Evolutionary conservation across 768 basidiomycete species (phyloP).

Genomic region (Suillus occidentalis): DNA sequence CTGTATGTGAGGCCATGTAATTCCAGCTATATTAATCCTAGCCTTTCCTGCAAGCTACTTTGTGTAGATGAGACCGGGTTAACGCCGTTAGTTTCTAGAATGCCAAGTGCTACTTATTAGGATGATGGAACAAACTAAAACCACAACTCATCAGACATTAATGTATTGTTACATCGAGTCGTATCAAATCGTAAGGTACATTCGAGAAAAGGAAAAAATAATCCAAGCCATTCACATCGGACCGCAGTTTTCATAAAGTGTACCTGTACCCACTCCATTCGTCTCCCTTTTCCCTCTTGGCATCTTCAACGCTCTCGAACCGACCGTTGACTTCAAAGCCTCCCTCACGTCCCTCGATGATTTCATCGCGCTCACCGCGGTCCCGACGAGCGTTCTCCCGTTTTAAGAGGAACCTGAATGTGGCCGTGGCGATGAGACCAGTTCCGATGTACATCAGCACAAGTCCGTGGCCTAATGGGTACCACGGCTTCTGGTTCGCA

Average conservation of each 20-base stretch:
- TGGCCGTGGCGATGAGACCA: conserved; percentile 50
- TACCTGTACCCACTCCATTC: conserved; percentile 78
- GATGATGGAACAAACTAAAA: not conserved
- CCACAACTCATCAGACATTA: not conserved
- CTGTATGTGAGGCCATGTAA: not conserved
- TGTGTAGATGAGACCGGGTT: not conserved
- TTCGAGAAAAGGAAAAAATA: not conserved
- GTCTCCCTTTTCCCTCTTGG: conserved; percentile 70
- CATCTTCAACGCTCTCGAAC: conserved; percentile 59
- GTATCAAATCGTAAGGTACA: not conserved
- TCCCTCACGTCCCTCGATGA: conserved; percentile 44
- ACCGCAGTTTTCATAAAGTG: conserved; percentile 39
- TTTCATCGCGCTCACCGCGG: conserved; percentile 66
- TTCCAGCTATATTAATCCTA: not conserved
- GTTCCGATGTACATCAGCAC: conserved; percentile 73
- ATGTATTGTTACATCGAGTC: not conserved
- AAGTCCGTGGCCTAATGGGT: conserved; percentile 57
- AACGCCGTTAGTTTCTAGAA: not conserved
- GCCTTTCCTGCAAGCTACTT: not conserved
- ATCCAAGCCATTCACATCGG: not conserved
- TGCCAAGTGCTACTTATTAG: not conserved
- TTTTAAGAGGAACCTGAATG: conserved; percentile 44
- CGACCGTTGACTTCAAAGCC: conserved; percentile 52
- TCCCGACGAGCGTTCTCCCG: conserved; percentile 67
- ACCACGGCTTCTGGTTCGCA: conserved; percentile 65